Evolutionary conservation across 225 moss, liverwort and hornwort species (phyloP).

Genomic region (Thuidium tamariscinum): DNA sequence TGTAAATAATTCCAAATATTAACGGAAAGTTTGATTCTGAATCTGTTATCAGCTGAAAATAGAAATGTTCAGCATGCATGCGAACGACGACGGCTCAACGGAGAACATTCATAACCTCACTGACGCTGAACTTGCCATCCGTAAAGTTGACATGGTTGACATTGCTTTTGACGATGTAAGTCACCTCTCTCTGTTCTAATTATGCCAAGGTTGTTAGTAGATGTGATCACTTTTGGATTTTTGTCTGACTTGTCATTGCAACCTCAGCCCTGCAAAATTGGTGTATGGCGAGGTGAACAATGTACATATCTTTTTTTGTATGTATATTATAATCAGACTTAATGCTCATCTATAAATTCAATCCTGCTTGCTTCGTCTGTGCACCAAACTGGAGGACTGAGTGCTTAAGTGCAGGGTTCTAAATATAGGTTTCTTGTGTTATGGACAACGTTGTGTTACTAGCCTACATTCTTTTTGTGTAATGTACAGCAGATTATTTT

Average conservation of each 20-base stretch:
- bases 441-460: not conserved
- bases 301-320: not conserved
- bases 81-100: constrained; percentile 74
- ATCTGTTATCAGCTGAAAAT: constrained; percentile 69
- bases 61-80: constrained; percentile 85
- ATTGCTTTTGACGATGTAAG: constrained; percentile 86
- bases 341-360: not conserved
- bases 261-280: not conserved
- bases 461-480: not conserved
- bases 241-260: not conserved
- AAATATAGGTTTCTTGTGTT: not conserved
- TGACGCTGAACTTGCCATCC: constrained; percentile 73
- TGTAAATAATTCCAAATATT: not conserved
- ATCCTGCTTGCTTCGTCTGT: not conserved
- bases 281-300: not conserved
- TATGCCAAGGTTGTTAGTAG: not conserved
- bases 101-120: constrained; percentile 77
- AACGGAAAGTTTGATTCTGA: constrained; percentile 5
- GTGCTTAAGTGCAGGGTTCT: not conserved
- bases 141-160: constrained; percentile 89
- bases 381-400: not conserved
- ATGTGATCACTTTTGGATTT: not conserved
- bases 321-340: not conserved
- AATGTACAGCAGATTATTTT: not conserved
- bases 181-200: not conserved